Evolutionary conservation across 805 yeast genomes (phyloP), one percentile per base, ranked within the genome.

Genomic region (Cyberlindnera xylosilytica): DNA sequence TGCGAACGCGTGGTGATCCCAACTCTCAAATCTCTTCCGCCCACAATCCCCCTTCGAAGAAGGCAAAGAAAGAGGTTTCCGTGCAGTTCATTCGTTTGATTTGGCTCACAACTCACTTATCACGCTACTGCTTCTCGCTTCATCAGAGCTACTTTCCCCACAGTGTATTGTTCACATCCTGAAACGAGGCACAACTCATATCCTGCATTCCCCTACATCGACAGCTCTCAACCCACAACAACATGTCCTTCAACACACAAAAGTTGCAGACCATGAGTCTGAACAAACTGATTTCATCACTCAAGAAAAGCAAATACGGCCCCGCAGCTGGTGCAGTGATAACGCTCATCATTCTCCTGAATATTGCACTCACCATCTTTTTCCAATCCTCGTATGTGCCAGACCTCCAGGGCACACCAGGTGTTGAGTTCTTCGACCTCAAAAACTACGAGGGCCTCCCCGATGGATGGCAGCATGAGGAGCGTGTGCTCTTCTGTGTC

Each of bases 401-500:
- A 7, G 58, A 62, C 39, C 60, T 69, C 30, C 47, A 53, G 12
- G 52, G 56, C 23, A 53, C 57, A 6, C 67, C 68, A 8, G 57
- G 49, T 26, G 87, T 86, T 13, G 81, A 76, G 48, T 86, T 75
- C 58, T 88, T 79, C 61, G 98, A 90, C 61, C 67, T 90, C 53
- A 73, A 70, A 20, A 73, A 81, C 50, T 82, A 79, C 53, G 73
- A 70, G 43, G 91, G 95, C 11, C 64, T 82, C n/a, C 72, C 74
- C 8, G 76, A 83, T 45, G 97, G 97, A 11, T 85, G 95, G 95
- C 86, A 83, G 55, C 69, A 72, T 32, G 79, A 76, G 13, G 96
- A 90, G 59, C 73, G 96, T 33, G 83, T 90, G 15, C 67, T 90
- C 44, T 86, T 88, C 53, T 82, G 95, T 57, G 96, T 90, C 13